Conservation (phyloP, 805 yeast genomes). For the Metschnikowia corniflorae region DNA sequence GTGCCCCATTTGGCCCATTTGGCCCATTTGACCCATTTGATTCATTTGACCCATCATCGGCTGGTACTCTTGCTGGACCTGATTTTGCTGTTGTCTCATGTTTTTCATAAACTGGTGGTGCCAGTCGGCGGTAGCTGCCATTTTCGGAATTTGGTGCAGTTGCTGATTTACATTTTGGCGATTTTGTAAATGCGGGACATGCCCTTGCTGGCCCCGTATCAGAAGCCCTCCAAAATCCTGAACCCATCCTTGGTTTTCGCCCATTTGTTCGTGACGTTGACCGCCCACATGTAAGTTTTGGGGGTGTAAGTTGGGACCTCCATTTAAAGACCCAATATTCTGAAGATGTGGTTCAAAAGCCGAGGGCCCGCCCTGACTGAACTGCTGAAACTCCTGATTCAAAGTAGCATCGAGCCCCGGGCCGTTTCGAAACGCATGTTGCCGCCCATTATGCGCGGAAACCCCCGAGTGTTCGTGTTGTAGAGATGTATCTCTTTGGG, state of each 20-base stretch:
- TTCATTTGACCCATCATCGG: conserved; percentile 3
- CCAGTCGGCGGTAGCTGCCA: conserved; percentile 20
- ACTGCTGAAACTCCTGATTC: conserved; percentile 38
- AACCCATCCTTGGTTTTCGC: conserved; percentile 12
- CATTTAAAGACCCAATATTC: conserved; percentile 2
- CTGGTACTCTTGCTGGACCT: conserved; percentile 1
- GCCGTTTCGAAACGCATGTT: conserved; percentile 17
- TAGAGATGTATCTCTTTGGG: conserved; percentile 40
- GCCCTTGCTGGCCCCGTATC: conserved; percentile 3
- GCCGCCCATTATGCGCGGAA: conserved; percentile 3
- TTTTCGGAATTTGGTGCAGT: not conserved
- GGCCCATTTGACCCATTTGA: not conserved
- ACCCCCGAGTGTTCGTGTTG: conserved; percentile 27
- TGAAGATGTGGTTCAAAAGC: conserved; percentile 7
- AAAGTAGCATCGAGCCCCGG: conserved; percentile 29
- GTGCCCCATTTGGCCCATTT: conserved; percentile 1
- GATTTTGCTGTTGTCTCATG: conserved; percentile 5
- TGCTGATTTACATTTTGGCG: conserved; percentile 1
- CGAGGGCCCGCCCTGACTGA: conserved; percentile 19
- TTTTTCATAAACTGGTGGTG: conserved; percentile 25
- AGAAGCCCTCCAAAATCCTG: conserved; percentile 16
- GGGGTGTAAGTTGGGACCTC: conserved; percentile 17
- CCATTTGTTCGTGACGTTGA: conserved; percentile 3
- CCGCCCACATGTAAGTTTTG: conserved; percentile 15
- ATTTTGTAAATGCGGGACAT: not conserved